These are phyloP conservation scores for Volvox reticuliferus DNA, from an alignment of 139 green algal genomes.

Conservation along the genomic window DNA sequence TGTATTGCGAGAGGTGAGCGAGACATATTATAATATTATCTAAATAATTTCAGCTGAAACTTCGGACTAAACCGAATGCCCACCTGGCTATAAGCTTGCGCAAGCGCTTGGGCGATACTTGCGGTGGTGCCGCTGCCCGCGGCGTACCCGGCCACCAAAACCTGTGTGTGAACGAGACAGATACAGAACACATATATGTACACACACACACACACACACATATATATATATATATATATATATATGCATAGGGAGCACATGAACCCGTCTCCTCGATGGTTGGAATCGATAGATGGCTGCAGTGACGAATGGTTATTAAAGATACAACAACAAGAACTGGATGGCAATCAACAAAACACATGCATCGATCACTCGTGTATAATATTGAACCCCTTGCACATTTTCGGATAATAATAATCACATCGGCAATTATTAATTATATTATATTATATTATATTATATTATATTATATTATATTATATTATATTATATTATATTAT, in stretches of 20 bases:
- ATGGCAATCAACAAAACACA: too few relatives aligned
- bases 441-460: too few relatives aligned
- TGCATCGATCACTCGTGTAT: too few relatives aligned
- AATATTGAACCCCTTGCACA: too few relatives aligned
- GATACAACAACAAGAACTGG: too few relatives aligned
- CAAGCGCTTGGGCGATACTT: slow-evolving; percentile 43
- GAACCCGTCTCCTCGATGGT: too few relatives aligned
- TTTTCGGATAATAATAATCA: too few relatives aligned
- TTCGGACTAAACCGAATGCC: neutral
- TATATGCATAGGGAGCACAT: neutral
- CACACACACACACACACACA: neutral
- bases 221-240: neutral
- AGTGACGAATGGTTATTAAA: too few relatives aligned
- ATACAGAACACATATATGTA: neutral
- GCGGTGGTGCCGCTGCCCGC: neutral
- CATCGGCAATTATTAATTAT: too few relatives aligned
- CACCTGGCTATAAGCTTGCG: neutral
- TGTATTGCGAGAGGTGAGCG: neutral
- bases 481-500: too few relatives aligned
- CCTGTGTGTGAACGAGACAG: neutral
- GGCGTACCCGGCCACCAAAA: slow-evolving; percentile 11
- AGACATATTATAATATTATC: neutral
- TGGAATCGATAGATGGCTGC: too few relatives aligned
- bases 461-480: too few relatives aligned
- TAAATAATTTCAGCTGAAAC: neutral